A percentile compares a stretch with the other conserved stretches of the same genome.
phyloP scores from a whole-genome alignment of 163 green algal species.

The Coccomyxa subellipsoidea region DNA sequence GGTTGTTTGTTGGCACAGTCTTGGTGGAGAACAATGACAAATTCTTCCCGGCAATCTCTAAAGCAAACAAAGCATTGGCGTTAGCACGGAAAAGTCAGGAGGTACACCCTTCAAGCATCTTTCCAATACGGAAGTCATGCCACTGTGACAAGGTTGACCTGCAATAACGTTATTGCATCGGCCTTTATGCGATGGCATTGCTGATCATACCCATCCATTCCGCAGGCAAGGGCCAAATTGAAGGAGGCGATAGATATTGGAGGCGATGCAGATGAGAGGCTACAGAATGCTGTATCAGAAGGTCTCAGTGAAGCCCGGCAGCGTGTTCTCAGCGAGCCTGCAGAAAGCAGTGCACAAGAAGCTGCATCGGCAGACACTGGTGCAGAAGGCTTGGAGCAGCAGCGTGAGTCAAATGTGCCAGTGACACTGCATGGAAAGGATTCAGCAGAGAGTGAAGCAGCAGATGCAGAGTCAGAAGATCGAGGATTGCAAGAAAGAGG shows the following conservation, averaged over 20 bases:
- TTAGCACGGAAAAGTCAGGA: neutral
- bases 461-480: neutral
- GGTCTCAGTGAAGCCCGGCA: neutral
- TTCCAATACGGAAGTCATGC: too few species aligned
- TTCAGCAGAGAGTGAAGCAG: neutral
- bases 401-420: neutral
- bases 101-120: neutral
- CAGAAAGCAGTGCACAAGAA: neutral
- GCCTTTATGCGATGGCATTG: neutral
- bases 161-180: neutral
- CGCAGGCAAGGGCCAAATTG: neutral
- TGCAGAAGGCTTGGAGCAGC: neutral
- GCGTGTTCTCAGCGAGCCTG: neutral
- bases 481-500: neutral
- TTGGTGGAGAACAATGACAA: slow-evolving; percentile 64
- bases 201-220: neutral
- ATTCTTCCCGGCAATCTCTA: slow-evolving; percentile 70
- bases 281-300: neutral
- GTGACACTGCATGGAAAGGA: neutral
- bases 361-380: neutral
- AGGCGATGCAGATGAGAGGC: neutral
- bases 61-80: slow-evolving; percentile 65
- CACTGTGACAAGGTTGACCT: neutral
- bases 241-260: neutral
- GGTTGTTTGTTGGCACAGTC: slow-evolving; percentile 62